A percentile compares a stretch with the other conserved stretches of the same genome.
phyloP scores from a whole-genome alignment of 371 early-diverging fungal genomes.

The Actinomucor elegans region DNA sequence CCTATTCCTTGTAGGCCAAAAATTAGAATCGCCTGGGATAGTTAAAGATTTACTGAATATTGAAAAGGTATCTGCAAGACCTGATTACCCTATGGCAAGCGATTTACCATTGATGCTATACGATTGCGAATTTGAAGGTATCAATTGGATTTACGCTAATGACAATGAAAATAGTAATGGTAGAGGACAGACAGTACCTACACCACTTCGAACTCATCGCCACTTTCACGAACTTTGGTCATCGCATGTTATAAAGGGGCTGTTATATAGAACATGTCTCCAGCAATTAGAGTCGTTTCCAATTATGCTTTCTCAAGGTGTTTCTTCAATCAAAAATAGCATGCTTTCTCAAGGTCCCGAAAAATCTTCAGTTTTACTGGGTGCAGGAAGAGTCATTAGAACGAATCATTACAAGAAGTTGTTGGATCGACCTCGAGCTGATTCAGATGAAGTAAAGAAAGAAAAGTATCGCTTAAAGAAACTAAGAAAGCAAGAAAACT shows the following conservation, averaged over 20 bases:
- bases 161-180: background rate
- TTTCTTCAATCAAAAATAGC: no score
- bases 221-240: slow-evolving; percentile 53
- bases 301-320: no score
- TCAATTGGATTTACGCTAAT: slow-evolving; percentile 54
- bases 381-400: slow-evolving; percentile 32
- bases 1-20: slow-evolving; percentile 80
- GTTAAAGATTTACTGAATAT: slow-evolving; percentile 39
- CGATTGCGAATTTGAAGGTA: slow-evolving; percentile 78
- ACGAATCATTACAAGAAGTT: slow-evolving; percentile 27
- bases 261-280: slow-evolving; percentile 35
- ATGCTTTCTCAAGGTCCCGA: background rate
- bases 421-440: slow-evolving; percentile 30
- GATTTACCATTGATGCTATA: slow-evolving; percentile 87
- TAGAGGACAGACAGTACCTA: slow-evolving; percentile 15
- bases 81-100: slow-evolving; percentile 67
- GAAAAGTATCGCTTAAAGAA: slow-evolving; percentile 41
- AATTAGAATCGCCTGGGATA: slow-evolving; percentile 39
- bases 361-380: slow-evolving; percentile 23
- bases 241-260: slow-evolving; percentile 42
- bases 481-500: slow-evolving; percentile 25
- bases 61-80: slow-evolving; percentile 31
- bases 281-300: slow-evolving; percentile 3
- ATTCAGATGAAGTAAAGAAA: slow-evolving; percentile 47
- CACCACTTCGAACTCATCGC: slow-evolving; percentile 35